Percentiles rank a stretch among this genome's conserved stretches.
Conservation (phyloP, 73 alveolate species). For the Paramecium biaurelia region DNA sequence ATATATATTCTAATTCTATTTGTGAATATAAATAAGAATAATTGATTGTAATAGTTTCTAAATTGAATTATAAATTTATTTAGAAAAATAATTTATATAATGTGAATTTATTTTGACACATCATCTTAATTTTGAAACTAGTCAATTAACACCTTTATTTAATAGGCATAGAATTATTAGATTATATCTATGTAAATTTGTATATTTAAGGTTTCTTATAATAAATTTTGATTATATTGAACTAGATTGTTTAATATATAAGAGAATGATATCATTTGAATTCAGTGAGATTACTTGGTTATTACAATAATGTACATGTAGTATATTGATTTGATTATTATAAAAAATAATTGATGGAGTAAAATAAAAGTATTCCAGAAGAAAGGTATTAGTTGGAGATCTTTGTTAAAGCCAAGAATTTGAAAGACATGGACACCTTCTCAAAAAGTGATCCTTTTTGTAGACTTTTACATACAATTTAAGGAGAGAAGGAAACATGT, state of each 20-base stretch:
- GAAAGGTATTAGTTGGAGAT: slow-evolving; percentile 69
- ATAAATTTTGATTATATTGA: not conserved
- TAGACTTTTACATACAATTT: not conserved
- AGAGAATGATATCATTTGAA: not conserved
- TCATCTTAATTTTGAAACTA: not conserved
- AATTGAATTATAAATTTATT: too few relatives aligned
- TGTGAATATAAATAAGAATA: not conserved
- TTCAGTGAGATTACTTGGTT: not conserved
- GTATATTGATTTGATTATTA: not conserved
- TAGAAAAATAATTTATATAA: not conserved
- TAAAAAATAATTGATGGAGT: not conserved
- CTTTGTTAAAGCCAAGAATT: slow-evolving; percentile 65
- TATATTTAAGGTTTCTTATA: too few relatives aligned
- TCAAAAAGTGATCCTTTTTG: slow-evolving; percentile 80
- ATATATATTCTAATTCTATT: not conserved
- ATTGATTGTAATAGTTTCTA: not conserved
- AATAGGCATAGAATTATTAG: too few relatives aligned
- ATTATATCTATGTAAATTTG: too few relatives aligned
- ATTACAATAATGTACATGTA: not conserved
- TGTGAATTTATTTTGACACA: not conserved
- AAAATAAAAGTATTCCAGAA: slow-evolving; percentile 40
- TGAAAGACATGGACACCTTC: slow-evolving; percentile 70
- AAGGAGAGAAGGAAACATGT: slow-evolving; percentile 40
- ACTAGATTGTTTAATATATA: not conserved
- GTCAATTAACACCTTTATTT: not conserved